A percentile compares a stretch with the other conserved stretches of the same genome.
Conservation (phyloP, 2,329 filamentous ascomycete species). For the Xylaria polymorpha region DNA sequence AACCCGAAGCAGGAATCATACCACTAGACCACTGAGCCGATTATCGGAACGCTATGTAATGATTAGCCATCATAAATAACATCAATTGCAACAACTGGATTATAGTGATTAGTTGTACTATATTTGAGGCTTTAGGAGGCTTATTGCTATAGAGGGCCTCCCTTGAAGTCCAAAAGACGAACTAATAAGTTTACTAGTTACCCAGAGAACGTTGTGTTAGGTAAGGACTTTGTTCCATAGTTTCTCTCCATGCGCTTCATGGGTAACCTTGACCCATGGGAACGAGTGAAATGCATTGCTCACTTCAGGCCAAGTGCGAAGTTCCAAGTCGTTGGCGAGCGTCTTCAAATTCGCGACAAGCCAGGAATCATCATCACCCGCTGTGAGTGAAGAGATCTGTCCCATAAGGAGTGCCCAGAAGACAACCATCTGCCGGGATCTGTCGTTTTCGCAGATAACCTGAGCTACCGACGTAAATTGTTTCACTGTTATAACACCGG, state of each 20-base stretch:
- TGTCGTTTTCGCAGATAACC: background rate
- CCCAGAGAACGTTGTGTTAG: background rate
- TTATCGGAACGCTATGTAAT: conserved; percentile 8
- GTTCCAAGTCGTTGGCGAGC: conserved; percentile 14
- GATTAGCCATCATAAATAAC: too few relatives aligned
- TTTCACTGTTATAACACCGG: background rate
- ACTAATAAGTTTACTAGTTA: background rate
- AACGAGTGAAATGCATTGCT: conserved; percentile 25
- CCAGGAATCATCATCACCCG: conserved; percentile 30
- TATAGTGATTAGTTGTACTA: too few relatives aligned
- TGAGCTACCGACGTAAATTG: conserved; percentile 15
- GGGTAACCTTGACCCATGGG: conserved; percentile 34
- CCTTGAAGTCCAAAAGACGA: background rate
- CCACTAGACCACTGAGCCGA: conserved; percentile 39
- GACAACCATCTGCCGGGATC: conserved; percentile 16
- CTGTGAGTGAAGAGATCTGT: conserved; percentile 22
- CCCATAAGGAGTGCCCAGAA: conserved; percentile 34
- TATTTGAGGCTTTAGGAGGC: background rate
- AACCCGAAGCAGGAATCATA: conserved; percentile 41
- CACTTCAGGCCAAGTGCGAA: conserved; percentile 27
- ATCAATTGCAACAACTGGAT: too few relatives aligned
- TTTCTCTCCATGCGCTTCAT: conserved; percentile 24
- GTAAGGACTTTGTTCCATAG: conserved; percentile 26
- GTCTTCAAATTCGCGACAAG: conserved; percentile 24
- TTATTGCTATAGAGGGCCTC: background rate